Evolutionary conservation across 306 rosid species (phyloP), one percentile per base, ranked within the genome.

Genomic region (Vigna trinervia): DNA sequence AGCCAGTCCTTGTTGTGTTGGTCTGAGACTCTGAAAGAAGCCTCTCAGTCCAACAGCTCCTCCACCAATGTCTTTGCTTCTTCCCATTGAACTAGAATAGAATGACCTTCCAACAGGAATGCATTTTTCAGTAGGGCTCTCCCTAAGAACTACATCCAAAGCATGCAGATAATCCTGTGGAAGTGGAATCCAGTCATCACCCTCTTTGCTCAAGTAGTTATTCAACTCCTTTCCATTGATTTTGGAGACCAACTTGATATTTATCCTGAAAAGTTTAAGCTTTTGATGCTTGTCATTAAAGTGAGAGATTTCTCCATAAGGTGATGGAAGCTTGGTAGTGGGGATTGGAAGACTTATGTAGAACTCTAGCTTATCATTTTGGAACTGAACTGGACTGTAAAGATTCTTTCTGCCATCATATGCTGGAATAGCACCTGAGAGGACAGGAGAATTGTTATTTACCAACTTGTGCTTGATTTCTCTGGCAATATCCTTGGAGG

Each of bases 81-180:
- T 93, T 83, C 96, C 97, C 92, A 91, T 91, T 17, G 94, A 75
- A 65, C 79, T 89, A 6, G 99, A 91, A 73, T 85, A 96, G 47
- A 92, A 84, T 52, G 99, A 96, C 80, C 99, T 86, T 52, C 98
- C 99, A 36, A 90, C 89, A 17, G 97, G 76, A 34, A 89, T 75
- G 66, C 99, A 92, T 64, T 89, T 90, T 93, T 96, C 97, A 3
- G 86, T 86, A 1, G 99, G 90, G 20, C 88, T 85, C 79, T 96
- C 99, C 84, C 99, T 86, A 78, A 96, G 80, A 70, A 91, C 92
- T 8, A 96, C 97, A 88, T 96, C 99, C 84, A 96, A 83, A 63
- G 98, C 98, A 82, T 96, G 99, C 51, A 96, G 93, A 81, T 92
- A 96, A 78, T 96, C 98, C 84, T 96, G 99, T 46, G 99, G 99